Evolutionary conservation across 805 yeast genomes (phyloP).

Genomic region (Saccharomycopsis amapae): DNA sequence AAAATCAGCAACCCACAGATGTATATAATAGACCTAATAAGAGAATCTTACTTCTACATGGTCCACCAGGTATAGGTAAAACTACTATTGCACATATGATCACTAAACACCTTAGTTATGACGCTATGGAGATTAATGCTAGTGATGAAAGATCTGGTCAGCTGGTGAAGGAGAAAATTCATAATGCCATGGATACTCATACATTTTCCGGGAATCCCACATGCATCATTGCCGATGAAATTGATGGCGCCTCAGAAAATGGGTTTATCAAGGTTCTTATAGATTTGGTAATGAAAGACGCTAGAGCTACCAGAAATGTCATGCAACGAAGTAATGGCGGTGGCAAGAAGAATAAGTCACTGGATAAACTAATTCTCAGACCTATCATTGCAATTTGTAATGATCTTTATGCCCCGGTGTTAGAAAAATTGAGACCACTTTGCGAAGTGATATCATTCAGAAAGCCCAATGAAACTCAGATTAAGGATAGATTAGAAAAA

Average conservation of each 20-base stretch:
- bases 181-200: conserved; percentile 57
- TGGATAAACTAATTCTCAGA: conserved; percentile 46
- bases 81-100: conserved; percentile 82
- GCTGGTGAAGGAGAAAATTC: conserved; percentile 46
- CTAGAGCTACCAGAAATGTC: conserved; percentile 37
- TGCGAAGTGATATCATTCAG: conserved; percentile 67
- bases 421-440: conserved; percentile 65
- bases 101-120: conserved; percentile 76
- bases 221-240: conserved; percentile 81
- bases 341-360: conserved; percentile 29
- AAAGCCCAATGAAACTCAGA: conserved; percentile 44
- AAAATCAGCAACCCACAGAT: conserved; percentile 29
- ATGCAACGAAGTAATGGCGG: conserved; percentile 23
- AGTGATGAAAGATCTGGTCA: conserved; percentile 64
- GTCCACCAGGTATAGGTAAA: conserved; percentile 93
- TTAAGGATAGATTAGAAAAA: conserved; percentile 41
- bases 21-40: conserved; percentile 51
- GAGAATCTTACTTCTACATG: conserved; percentile 69
- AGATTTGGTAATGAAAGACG: conserved; percentile 57
- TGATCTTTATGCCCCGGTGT: conserved; percentile 67
- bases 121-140: conserved; percentile 80
- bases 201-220: conserved; percentile 68
- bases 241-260: conserved; percentile 70
- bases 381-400: conserved; percentile 93
- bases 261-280: conserved; percentile 52